Evolutionary conservation across 441 rosid genomes (phyloP).

Genomic region (Jatropha multifida): DNA sequence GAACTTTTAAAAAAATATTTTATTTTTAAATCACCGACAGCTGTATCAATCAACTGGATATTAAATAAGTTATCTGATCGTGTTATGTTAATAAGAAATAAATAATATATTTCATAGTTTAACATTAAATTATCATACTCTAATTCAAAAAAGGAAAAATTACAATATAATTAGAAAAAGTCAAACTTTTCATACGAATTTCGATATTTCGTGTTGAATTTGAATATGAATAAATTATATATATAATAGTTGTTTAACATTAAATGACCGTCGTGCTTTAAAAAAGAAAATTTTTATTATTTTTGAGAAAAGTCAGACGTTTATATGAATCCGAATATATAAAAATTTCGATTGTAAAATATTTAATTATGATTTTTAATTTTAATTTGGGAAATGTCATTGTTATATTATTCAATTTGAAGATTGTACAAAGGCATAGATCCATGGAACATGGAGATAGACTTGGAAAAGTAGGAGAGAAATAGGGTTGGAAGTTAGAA

Average conservation of each 20-base stretch:
- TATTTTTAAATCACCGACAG: too few relatives aligned
- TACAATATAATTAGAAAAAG: background rate
- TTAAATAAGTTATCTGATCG: too few relatives aligned
- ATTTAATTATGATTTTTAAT: background rate
- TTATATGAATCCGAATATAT: background rate
- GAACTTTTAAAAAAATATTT: too few relatives aligned
- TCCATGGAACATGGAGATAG: constrained; percentile 6
- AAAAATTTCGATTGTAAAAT: background rate
- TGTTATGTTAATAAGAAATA: too few relatives aligned
- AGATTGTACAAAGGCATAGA: background rate
- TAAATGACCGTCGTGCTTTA: background rate
- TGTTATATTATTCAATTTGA: background rate
- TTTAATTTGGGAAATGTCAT: background rate
- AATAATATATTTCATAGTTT: too few relatives aligned
- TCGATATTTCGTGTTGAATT: too few relatives aligned
- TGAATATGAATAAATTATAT: too few relatives aligned
- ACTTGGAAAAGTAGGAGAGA: background rate
- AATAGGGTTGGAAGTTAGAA: background rate
- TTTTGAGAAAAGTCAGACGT: background rate
- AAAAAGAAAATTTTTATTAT: too few relatives aligned
- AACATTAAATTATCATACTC: too few relatives aligned
- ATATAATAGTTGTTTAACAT: background rate
- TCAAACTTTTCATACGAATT: background rate
- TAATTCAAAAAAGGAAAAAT: too few relatives aligned
- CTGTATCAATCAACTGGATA: too few relatives aligned